Conservation (phyloP, 257 asterid species). For the Nicotiana undulata region DNA sequence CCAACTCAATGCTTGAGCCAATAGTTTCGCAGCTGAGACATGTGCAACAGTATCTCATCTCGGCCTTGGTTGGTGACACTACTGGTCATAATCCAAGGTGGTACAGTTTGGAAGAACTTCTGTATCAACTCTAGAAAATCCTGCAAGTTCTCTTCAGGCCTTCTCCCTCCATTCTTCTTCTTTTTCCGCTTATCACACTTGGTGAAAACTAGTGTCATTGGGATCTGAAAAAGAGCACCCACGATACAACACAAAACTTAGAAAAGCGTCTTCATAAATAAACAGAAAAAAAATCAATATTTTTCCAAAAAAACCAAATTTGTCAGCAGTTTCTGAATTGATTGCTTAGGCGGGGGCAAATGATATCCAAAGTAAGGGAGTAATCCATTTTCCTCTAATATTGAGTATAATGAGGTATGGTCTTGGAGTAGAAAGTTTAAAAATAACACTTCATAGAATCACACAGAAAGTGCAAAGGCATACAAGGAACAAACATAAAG, state of each 20-base stretch:
- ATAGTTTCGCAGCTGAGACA: conserved; percentile 91
- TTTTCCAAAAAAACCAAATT: background rate
- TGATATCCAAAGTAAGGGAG: background rate
- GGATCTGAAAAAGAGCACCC: conserved; percentile 45
- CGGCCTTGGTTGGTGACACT: conserved; percentile 95
- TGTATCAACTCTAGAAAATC: conserved; percentile 63
- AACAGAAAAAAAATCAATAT: background rate
- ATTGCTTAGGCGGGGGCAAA: background rate
- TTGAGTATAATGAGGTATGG: background rate
- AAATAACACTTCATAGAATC: background rate
- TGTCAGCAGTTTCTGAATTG: background rate
- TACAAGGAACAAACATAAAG: background rate
- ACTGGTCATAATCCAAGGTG: conserved; percentile 99
- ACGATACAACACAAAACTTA: background rate
- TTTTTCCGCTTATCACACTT: conserved; percentile 94
- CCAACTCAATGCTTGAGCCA: conserved; percentile 74
- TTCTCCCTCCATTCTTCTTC: conserved; percentile 87
- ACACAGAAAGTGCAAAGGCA: background rate
- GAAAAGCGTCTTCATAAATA: background rate
- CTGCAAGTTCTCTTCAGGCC: conserved; percentile 76
- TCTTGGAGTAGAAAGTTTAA: background rate
- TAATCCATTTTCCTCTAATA: background rate
- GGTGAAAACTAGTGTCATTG: conserved; percentile 88
- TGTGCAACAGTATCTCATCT: conserved; percentile 86
- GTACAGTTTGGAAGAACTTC: conserved; percentile 58